These are phyloP conservation scores for Oryza longistaminata DNA, from an alignment of 176 grass and related monocot species.

Conservation along the genomic window DNA sequence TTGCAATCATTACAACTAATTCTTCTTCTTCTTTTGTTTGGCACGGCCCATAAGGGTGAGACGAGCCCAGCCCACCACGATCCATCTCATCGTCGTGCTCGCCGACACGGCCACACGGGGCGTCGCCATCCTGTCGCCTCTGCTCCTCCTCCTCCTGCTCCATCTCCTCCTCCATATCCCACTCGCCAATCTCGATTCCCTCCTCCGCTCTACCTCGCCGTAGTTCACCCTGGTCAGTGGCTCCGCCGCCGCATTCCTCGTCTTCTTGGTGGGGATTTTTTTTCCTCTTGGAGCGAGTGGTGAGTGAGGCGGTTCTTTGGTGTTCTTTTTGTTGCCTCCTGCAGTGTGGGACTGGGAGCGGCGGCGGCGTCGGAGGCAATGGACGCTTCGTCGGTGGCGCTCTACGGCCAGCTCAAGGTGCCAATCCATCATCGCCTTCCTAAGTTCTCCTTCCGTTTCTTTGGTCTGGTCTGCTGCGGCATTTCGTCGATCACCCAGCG, in stretches of 20 bases:
- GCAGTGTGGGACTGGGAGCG: not conserved
- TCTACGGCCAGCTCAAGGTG: slow-evolving; percentile 85
- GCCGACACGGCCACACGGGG: too few species aligned
- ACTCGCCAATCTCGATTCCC: too few species aligned
- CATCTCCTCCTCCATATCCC: too few species aligned
- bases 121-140: too few species aligned
- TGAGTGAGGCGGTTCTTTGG: not conserved
- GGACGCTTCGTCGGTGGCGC: slow-evolving; percentile 55
- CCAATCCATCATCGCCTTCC: not conserved
- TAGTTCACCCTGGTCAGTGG: not conserved
- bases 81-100: too few species aligned
- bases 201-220: not conserved
- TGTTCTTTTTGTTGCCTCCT: not conserved
- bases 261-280: not conserved
- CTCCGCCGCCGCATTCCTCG: not conserved
- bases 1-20: too few species aligned
- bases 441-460: not conserved
- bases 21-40: too few species aligned
- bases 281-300: not conserved
- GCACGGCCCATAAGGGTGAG: too few species aligned
- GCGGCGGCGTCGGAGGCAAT: slow-evolving; percentile 5
- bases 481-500: slow-evolving; percentile 44
- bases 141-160: too few species aligned
- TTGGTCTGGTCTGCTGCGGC: not conserved
- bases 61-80: too few species aligned